These are phyloP conservation scores for Hysterangium stoloniferum DNA, from an alignment of 768 basidiomycete genomes.

Conservation along the genomic window DNA sequence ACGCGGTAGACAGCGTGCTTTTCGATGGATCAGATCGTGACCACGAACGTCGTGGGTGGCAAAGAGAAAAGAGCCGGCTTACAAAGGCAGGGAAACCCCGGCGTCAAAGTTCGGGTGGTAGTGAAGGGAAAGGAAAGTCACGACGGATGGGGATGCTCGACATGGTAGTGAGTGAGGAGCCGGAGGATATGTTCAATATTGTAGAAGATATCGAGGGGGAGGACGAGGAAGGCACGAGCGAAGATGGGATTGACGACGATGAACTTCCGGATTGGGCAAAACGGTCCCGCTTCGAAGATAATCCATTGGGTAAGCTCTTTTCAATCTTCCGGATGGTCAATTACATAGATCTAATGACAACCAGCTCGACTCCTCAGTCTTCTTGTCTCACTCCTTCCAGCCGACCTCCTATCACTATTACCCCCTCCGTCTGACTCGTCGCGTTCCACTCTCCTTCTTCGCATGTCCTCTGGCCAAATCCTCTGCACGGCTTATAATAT, in stretches of 20 bases:
- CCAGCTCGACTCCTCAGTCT: conserved; percentile 62
- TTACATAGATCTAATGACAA: neutral
- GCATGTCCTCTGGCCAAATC: conserved; percentile 68
- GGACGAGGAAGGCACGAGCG: conserved; percentile 31
- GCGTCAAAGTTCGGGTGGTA: conserved; percentile 42
- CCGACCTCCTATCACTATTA: conserved; percentile 36
- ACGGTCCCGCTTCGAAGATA: conserved; percentile 42
- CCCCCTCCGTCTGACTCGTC: conserved; percentile 26
- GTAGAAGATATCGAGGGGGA: conserved; percentile 33
- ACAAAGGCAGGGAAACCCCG: conserved; percentile 35
- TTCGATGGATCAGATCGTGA: conserved; percentile 48
- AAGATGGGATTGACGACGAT: conserved; percentile 53
- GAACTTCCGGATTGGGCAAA: conserved; percentile 76
- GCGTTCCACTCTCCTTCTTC: conserved; percentile 37
- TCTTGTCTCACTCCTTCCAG: conserved; percentile 51
- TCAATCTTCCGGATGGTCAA: neutral
- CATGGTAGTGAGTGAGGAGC: conserved; percentile 45
- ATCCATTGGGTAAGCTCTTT: conserved; percentile 47
- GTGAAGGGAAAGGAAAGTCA: conserved; percentile 18
- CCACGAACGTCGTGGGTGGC: conserved; percentile 41
- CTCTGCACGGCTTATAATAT: conserved; percentile 77
- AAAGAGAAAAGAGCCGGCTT: conserved; percentile 35
- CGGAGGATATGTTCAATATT: conserved; percentile 43
- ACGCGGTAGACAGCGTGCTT: conserved; percentile 73
- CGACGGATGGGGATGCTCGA: conserved; percentile 29